Percentiles rank a stretch among this genome's conserved stretches.
Evolutionary conservation across 2,329 filamentous ascomycete species (phyloP).

Genomic region (Dissoconium aciculare): DNA sequence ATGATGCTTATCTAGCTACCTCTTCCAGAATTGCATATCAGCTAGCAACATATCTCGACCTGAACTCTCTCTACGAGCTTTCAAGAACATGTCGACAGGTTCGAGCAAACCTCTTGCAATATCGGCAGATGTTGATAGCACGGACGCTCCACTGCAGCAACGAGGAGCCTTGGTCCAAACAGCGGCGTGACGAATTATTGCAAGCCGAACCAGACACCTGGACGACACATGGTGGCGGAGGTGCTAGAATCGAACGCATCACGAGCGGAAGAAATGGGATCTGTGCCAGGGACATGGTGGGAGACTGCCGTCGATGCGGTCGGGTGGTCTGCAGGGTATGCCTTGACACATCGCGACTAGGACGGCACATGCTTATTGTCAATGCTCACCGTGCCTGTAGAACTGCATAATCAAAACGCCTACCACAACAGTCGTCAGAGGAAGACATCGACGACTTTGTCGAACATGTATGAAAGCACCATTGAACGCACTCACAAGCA

Average conservation of each 20-base stretch:
- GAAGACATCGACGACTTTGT: slow-evolving; percentile 71
- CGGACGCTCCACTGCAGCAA: slow-evolving; percentile 69
- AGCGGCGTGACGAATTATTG: slow-evolving; percentile 33
- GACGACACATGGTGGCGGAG: slow-evolving; percentile 14
- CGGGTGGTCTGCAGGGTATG: slow-evolving; percentile 66
- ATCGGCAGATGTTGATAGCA: slow-evolving; percentile 55
- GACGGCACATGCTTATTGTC: too few relatives aligned
- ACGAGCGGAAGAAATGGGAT: slow-evolving; percentile 54
- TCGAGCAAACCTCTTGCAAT: slow-evolving; percentile 62
- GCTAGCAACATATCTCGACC: slow-evolving; percentile 63
- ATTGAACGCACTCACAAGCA: slow-evolving; percentile 32
- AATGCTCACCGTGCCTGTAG: too few relatives aligned
- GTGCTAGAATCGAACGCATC: slow-evolving; percentile 26
- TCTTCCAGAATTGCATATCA: slow-evolving; percentile 56
- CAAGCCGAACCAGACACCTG: slow-evolving; percentile 17
- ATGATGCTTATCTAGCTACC: neutral
- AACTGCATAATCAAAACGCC: slow-evolving; percentile 84
- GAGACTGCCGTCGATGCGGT: slow-evolving; percentile 63
- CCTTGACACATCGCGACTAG: too few relatives aligned
- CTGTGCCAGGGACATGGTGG: slow-evolving; percentile 80
- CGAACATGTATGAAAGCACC: slow-evolving; percentile 58
- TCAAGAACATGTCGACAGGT: slow-evolving; percentile 70
- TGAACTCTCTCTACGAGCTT: slow-evolving; percentile 73
- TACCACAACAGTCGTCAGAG: slow-evolving; percentile 48
- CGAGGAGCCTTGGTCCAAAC: slow-evolving; percentile 43